These are phyloP conservation scores for Bromus sterilis DNA, from an alignment of 176 grass and related monocot genomes.

Conservation along the genomic window DNA sequence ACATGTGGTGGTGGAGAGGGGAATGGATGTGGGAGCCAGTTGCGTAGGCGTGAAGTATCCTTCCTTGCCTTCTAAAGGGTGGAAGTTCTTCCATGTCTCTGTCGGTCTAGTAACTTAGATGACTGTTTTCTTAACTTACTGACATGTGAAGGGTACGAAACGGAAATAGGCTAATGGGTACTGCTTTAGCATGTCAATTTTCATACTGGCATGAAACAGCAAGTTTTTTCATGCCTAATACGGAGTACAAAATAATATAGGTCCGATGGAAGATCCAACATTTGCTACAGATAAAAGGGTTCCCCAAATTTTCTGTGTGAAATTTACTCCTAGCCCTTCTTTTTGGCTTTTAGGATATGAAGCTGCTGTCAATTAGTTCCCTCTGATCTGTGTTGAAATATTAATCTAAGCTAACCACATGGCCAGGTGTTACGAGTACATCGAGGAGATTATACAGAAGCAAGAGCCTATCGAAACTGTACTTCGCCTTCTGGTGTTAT, in stretches of 20 bases:
- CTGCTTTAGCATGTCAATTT: background rate
- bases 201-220: background rate
- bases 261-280: background rate
- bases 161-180: background rate
- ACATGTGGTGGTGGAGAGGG: background rate
- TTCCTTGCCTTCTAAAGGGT: background rate
- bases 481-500: constrained; percentile 78
- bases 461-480: constrained; percentile 81
- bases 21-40: background rate
- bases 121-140: background rate
- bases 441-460: constrained; percentile 97
- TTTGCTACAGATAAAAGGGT: background rate
- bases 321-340: background rate
- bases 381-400: background rate
- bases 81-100: background rate
- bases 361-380: background rate
- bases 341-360: background rate
- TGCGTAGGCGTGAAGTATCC: background rate
- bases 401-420: constrained; percentile 15
- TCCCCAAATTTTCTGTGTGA: background rate
- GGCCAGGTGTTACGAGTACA: constrained; percentile 89
- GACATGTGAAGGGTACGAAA: background rate
- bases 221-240: background rate
- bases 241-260: background rate
- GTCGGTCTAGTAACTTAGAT: background rate